phyloP scores from a whole-genome alignment of 2,329 filamentous ascomycete genomes.

The Fusarium algeriense region DNA sequence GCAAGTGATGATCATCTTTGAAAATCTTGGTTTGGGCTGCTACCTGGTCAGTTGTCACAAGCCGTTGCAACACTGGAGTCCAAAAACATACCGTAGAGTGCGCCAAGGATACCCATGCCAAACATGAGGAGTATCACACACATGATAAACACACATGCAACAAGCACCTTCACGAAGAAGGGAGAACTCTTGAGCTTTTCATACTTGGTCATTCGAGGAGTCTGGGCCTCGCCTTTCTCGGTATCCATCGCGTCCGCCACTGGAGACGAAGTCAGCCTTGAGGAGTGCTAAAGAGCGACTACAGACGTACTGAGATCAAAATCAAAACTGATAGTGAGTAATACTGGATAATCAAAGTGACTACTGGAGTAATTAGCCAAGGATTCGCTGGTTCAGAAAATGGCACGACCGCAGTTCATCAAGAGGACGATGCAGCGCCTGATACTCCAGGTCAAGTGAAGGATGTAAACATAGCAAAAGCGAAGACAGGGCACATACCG shows the following conservation, averaged over 20 bases:
- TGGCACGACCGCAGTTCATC: neutral
- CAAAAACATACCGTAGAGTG: conserved; percentile 43
- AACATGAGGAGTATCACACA: conserved; percentile 45
- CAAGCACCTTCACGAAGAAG: conserved; percentile 28
- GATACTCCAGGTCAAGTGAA: neutral
- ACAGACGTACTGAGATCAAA: conserved; percentile 34
- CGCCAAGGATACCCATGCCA: conserved; percentile 47
- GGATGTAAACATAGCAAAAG: neutral
- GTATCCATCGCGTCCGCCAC: conserved; percentile 48
- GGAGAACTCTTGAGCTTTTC: conserved; percentile 22
- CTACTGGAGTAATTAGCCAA: conserved; percentile 25
- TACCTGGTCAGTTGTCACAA: conserved; percentile 16
- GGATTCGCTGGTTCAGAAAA: neutral
- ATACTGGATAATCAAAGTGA: conserved; percentile 35
- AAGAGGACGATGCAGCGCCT: neutral
- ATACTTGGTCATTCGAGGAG: conserved; percentile 13
- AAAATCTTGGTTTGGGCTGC: conserved; percentile 10
- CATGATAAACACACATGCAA: conserved; percentile 15
- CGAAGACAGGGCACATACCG: conserved; percentile 18
- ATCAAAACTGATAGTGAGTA: conserved; percentile 19
- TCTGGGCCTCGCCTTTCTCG: conserved; percentile 39
- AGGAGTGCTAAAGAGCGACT: neutral
- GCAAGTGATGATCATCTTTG: neutral
- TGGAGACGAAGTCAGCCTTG: conserved; percentile 35
- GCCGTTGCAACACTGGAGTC: neutral